Evolutionary conservation across 2,329 filamentous ascomycete species (phyloP), one percentile per base, ranked within the genome.

Genomic region (Akanthomyces lecanii): DNA sequence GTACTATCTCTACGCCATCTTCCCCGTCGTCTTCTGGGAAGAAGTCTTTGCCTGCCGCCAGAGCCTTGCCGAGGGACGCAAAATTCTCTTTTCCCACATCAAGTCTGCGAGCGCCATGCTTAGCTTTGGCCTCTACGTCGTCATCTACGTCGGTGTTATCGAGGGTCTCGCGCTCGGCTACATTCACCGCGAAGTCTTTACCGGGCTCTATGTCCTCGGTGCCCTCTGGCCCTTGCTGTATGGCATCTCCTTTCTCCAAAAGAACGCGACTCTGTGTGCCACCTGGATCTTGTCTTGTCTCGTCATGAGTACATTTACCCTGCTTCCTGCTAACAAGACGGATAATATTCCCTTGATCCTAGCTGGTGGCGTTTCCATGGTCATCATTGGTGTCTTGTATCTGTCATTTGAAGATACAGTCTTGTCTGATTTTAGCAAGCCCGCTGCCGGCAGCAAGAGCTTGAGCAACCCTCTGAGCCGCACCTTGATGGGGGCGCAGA

Each of bases 11-110:
- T 99, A 99, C 73, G 90, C 89, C 0, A 85, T 96, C 69, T 99
- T 99, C 74, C 95, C 95, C 0, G 87, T 97, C 2, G 84, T 91
- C 63, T 98, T 99, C 78, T 99, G 95, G 95, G 94, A 97, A 75
- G 93, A 97, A 71, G 91, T 97, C 0, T 94, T 89, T 74, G 90
- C 91, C 3, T 86, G 90, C 33, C 84, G 92, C 62, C 81, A 82
- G 52, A 90, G 90, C 48, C 75, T 97, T 14, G 71, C 77, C 6
- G 82, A 87, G 65, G 93, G 92, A 3, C 81, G 83, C 58, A 82
- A 82, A 66, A 81, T 85, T 56, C 78, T 98, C 10, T 87, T 97
- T 67, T 82, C 85, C 0, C 83, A 93, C 67, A 77, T 93, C 48
- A 80, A 83, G 61, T 87, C 88, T 0, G 77, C 82, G 33, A 78